Base-by-base conservation (phyloP, 1,139 yeast species). In the Debaryomyces robertsiae region DNA sequence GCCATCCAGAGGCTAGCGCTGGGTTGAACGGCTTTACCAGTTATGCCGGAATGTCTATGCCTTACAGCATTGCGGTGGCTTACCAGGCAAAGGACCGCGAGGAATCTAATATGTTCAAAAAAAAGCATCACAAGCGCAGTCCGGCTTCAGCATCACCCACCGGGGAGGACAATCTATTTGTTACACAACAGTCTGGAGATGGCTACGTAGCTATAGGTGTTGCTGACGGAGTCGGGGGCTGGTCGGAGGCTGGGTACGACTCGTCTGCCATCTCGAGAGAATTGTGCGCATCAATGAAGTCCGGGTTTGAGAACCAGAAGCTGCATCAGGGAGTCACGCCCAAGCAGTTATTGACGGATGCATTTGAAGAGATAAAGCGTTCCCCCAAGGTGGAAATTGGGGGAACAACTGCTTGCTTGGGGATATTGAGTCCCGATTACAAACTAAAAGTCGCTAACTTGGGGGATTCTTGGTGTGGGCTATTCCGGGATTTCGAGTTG, bases 211-310 rank as follows among this genome's bases (percentile, higher is more conserved):
- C 91, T 0, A 73, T 88, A 6, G 98, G 96, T 7, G 97, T 93
- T 1, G 93, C 97, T 2, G 98, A 93, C 62, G 98, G 98, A 14
- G 98, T 93, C 4, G 98, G 98, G 13, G 98, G 98, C 1, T 93
- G 98, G 97, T 79, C 89, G 2, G 93, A 87, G 50, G 83, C 88
- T 30, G 97, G 97, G 0, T 86, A 82, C 52, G 97, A 91, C 59
- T 87, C 96, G 2, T 79, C 85, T 44, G 91, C 91, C 6, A 84
- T 85, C 34, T 81, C 88, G 10, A 68, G 91, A 52, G 91, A 84
- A 53, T 62, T 84, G 36, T 83, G 90, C 49, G 61, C 61, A 11
- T 61, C 74, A 5, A 65, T 69, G 40, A 58, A 61, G 38, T 31
- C 45, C 5, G 50, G 45, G 17, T 71, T 71, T 44, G 73, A 67